These are phyloP conservation scores for Phoma sp. DNA, from an alignment of 2,329 filamentous ascomycete species.

Conservation along the genomic window DNA sequence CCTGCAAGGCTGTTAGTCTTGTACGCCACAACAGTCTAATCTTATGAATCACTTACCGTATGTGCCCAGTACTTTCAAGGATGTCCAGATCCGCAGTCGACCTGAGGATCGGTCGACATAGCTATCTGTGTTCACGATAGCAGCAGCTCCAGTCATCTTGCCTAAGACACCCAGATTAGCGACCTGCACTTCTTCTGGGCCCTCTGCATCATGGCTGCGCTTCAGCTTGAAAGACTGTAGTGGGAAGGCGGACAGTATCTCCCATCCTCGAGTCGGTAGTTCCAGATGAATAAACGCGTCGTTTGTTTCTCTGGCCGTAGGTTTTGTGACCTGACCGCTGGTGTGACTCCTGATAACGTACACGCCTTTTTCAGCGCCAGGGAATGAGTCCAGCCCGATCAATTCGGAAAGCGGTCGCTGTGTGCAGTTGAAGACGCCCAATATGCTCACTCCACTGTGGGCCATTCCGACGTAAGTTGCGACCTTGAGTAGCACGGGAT, in stretches of 20 bases:
- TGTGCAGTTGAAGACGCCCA: conserved; percentile 86
- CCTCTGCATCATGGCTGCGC: conserved; percentile 49
- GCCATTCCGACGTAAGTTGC: conserved; percentile 76
- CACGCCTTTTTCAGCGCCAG: conserved; percentile 65
- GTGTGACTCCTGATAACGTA: conserved; percentile 79
- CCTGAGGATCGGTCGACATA: conserved; percentile 63
- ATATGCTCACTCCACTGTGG: conserved; percentile 73
- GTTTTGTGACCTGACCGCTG: conserved; percentile 66
- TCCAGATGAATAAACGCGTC: conserved; percentile 66
- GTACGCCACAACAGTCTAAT: too few species aligned
- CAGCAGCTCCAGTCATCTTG: conserved; percentile 90
- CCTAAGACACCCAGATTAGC: conserved; percentile 78
- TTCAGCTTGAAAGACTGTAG: conserved; percentile 61
- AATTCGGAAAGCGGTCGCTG: conserved; percentile 69
- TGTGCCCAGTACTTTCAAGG: conserved; percentile 79
- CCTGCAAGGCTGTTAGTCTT: conserved; percentile 53
- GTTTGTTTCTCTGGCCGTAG: conserved; percentile 55
- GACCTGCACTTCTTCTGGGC: conserved; percentile 55
- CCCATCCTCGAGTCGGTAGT: conserved; percentile 72
- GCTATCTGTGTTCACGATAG: conserved; percentile 69
- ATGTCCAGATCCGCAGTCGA: conserved; percentile 68
- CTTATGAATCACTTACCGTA: conserved; percentile 60
- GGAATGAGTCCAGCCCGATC: conserved; percentile 73
- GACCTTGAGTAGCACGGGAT: conserved; percentile 75
- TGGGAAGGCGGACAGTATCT: conserved; percentile 80